Percentiles rank a stretch among this genome's conserved stretches.
Conservation (phyloP, 1,284 basidiomycete species). For the Kalmanozyma brasiliensis region DNA sequence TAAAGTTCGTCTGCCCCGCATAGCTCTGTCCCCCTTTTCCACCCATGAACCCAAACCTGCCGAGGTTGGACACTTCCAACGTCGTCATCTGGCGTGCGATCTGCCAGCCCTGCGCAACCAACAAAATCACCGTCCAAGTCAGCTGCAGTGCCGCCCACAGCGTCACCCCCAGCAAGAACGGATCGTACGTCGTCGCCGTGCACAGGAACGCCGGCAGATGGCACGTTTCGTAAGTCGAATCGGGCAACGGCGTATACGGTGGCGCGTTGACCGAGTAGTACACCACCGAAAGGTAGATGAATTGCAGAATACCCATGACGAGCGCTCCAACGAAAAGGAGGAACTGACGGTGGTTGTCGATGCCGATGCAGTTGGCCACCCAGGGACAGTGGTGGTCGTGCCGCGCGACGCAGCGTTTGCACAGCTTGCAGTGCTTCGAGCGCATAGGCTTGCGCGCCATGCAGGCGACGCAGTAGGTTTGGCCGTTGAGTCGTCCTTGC, state of each 20-base stretch:
- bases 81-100: constrained; percentile 94
- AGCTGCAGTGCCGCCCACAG: constrained; percentile 90
- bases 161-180: constrained; percentile 84
- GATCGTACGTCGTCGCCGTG: constrained; percentile 72
- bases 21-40: constrained; percentile 78
- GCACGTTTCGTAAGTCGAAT: constrained; percentile 70
- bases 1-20: constrained; percentile 66
- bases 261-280: constrained; percentile 30
- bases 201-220: constrained; percentile 79
- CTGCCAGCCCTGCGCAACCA: constrained; percentile 88
- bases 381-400: constrained; percentile 84
- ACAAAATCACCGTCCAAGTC: constrained; percentile 88
- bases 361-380: constrained; percentile 99
- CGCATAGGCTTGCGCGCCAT: constrained; percentile 92
- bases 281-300: constrained; percentile 82
- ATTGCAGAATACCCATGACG: constrained; percentile 81
- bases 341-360: constrained; percentile 94
- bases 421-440: constrained; percentile 93
- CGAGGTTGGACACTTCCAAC: constrained; percentile 92
- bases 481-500: constrained; percentile 87
- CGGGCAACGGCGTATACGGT: constrained; percentile 45
- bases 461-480: constrained; percentile 93
- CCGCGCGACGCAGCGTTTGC: constrained; percentile 83
- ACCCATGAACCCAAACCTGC: constrained; percentile 96
- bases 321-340: constrained; percentile 86